Evolutionary conservation across 169 alveolate genomes (phyloP), one percentile per base, ranked within the genome.

Genomic region (Plasmodium adleri): DNA sequence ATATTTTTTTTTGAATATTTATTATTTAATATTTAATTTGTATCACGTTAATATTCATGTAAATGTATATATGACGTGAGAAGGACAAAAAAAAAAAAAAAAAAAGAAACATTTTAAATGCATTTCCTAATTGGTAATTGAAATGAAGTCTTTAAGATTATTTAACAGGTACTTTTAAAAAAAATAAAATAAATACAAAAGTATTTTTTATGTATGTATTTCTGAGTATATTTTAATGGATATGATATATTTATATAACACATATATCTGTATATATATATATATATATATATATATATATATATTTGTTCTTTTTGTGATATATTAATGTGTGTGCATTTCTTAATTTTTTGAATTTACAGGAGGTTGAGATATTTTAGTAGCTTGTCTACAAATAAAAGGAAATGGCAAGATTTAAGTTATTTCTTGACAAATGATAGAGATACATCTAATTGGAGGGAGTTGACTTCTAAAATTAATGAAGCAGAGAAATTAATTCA

Each of bases 341-440:
- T 64, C 32, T 28, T 39, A 47, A 60, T 45, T 73, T 58, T 73
- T 1, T 7, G n/a, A 3, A 5, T 24, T 50, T 39, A 2, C 22
- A 78, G 90, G 63, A 56, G 58, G 32, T 49, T 72, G 24, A 52
- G 49, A 43, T 22, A 58, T 52, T 80, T 80, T 47, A 80, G 90
- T 43, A 80, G 80, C 2, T 47, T 80, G 50, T 43, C 80, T 15
- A 22, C 80, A 24, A 63, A 64, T 49, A 80, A 80, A 72, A 80
- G 68, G n/a, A 80, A 80, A 56, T 80, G 90, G 90, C 78, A 80
- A 59, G 52, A 80, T 49, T 74, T 80, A 15, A 62, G 90, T 26
- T 52, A 72, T 1, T 80, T 67, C 73, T 67, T 80, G 66, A 80
- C 90, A 28, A 80, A 80, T 47, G 90, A 80, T 9, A 67, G 54